A percentile compares a stretch with the other conserved stretches of the same genome.
Conservation (phyloP, 1,284 basidiomycete genomes). For the Rhizoctonia solani region DNA sequence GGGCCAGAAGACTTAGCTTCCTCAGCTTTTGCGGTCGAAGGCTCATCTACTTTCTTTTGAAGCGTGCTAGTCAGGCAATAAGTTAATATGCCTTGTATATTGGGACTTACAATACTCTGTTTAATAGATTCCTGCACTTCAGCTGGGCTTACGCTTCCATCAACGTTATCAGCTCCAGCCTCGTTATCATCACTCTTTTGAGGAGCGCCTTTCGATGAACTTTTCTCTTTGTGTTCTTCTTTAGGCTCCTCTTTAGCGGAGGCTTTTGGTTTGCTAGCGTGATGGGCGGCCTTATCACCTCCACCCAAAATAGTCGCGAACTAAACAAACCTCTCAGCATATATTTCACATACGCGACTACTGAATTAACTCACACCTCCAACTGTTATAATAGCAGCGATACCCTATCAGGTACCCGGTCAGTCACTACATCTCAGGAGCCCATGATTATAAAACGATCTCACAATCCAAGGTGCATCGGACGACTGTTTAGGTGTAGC, state of each 20-base stretch:
- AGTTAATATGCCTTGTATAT: neutral
- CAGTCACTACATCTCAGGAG: too few species aligned
- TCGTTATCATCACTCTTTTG: slow-evolving; percentile 9
- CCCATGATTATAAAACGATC: neutral
- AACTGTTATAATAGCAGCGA: slow-evolving; percentile 16
- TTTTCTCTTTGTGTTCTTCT: too few species aligned
- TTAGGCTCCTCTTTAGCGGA: slow-evolving; percentile 6
- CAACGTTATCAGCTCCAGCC: neutral
- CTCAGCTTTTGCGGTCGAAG: slow-evolving; percentile 18
- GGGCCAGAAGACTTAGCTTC: slow-evolving; percentile 11
- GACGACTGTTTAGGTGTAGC: slow-evolving; percentile 11
- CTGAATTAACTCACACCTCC: slow-evolving; percentile 3
- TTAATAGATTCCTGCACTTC: slow-evolving; percentile 9
- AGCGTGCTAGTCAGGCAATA: neutral
- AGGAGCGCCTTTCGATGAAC: neutral
- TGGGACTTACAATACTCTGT: slow-evolving; percentile 11
- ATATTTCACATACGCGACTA: neutral
- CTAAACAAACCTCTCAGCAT: slow-evolving; percentile 9
- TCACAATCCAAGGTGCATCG: slow-evolving; percentile 22
- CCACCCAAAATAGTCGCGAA: slow-evolving; percentile 4
- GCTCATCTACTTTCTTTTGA: slow-evolving; percentile 15
- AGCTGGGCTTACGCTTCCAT: neutral
- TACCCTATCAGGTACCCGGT: slow-evolving; percentile 1
- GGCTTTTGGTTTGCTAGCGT: neutral
- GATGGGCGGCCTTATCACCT: neutral